These are phyloP conservation scores for Xerocomus spinulosus DNA, from an alignment of 768 basidiomycete species.

Conservation along the genomic window DNA sequence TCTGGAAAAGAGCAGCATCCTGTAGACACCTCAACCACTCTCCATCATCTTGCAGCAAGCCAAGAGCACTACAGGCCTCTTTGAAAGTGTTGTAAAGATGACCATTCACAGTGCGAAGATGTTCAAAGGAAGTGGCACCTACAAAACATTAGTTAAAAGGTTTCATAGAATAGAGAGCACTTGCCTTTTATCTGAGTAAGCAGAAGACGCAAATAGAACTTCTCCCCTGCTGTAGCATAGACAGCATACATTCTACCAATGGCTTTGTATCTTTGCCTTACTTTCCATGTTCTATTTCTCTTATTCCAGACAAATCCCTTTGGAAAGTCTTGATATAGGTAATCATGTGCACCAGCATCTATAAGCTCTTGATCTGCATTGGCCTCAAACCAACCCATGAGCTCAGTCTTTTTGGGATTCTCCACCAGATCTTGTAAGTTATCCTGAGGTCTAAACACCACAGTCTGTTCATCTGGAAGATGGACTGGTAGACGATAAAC, in stretches of 20 bases:
- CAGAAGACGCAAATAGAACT: conserved; percentile 38
- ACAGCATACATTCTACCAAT: conserved; percentile 13
- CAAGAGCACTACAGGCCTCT: conserved; percentile 16
- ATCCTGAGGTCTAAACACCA: conserved; percentile 31
- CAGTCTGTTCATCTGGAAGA: neutral
- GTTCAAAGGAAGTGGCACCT: conserved; percentile 26
- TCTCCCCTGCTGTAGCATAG: conserved; percentile 30
- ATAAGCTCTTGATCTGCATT: conserved; percentile 16
- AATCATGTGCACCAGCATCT: conserved; percentile 6
- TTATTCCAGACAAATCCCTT: conserved; percentile 24
- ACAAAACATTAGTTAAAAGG: neutral
- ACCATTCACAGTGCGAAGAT: conserved; percentile 26
- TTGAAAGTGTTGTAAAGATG: conserved; percentile 27
- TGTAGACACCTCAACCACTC: conserved; percentile 42
- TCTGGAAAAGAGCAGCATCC: conserved; percentile 38
- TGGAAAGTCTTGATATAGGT: conserved; percentile 35
- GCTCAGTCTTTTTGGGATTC: conserved; percentile 19
- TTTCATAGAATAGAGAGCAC: too few relatives aligned
- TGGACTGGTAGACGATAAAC: conserved; percentile 4
- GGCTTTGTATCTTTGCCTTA: conserved; percentile 20
- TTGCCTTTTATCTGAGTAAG: conserved; percentile 33
- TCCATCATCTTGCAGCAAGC: conserved; percentile 44
- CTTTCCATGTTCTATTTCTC: conserved; percentile 23
- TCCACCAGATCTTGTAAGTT: conserved; percentile 8
- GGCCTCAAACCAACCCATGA: conserved; percentile 33